Base-by-base conservation (phyloP, 495 filamentous ascomycete species). In the Tuber melanosporum region DNA sequence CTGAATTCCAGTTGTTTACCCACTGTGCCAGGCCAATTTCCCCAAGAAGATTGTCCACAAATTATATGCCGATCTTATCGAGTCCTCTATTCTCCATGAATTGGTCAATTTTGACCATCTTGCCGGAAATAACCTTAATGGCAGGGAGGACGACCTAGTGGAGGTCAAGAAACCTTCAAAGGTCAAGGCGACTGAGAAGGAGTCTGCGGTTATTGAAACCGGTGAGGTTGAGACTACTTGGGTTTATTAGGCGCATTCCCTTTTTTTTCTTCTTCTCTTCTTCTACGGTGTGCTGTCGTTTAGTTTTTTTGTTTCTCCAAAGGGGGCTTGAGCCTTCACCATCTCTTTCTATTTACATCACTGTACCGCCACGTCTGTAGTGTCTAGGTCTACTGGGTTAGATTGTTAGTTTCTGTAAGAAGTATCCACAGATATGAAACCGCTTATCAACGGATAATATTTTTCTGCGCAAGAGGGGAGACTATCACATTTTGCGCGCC, bases 61-160 rank as follows among this genome's bases (percentile, higher is more conserved):
- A 26, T 74, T 83, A 44, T 83, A 83, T 32, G 82, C 79, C 26
- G 77, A 75, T 7, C 79, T 83, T 9, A 82, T 83, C 15, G 82
- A 83, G 62, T 77, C 82, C 12, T 84, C 79, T 7, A 83, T 83
- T 71, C 57, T 71, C 46, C 77, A 83, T 19, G 82, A 83, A 71
- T 74, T 77, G 44, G 77, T 71, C 39, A 78, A 74, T 36, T 83
- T 75, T 8, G 82, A 81, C 49, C n/a, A n/a, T 15, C n/a, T 15
- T 32, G 52, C n/a, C 3, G 52, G 52, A 62, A 62, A 62, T 8
- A 32, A 32, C n/a, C 52, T 62, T 4, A 62, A 62, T 2, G 52
- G 52, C 9, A 62, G n/a, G 12, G 52, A 62, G 7, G 52, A 32
- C 52, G 52, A 26, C 10, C n/a, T 32, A 32, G n/a, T 32, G n/a